These are phyloP conservation scores for Xylogone sp. DNA, from an alignment of 2,329 filamentous ascomycete genomes.

Conservation along the genomic window DNA sequence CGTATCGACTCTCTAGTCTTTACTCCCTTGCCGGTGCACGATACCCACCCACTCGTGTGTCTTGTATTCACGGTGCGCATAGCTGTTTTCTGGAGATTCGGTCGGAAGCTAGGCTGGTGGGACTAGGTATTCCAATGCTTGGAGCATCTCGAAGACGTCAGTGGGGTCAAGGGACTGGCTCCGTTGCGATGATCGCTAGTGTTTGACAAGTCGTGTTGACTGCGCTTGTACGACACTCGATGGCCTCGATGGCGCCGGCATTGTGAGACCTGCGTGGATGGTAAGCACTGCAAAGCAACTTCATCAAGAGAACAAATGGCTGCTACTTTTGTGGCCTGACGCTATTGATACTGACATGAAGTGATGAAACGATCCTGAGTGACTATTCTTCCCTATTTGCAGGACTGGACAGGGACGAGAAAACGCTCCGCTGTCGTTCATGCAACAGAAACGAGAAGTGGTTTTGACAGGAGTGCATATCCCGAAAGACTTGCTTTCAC, in stretches of 20 bases:
- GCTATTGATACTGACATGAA: neutral
- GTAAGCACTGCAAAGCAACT: neutral
- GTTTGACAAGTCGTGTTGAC: neutral
- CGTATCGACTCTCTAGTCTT: slow-evolving; percentile 12
- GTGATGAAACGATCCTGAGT: neutral
- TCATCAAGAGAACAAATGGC: neutral
- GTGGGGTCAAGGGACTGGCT: neutral
- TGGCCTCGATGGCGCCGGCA: neutral
- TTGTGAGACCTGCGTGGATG: neutral
- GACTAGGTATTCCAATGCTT: neutral
- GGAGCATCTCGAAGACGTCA: neutral
- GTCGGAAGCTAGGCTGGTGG: neutral
- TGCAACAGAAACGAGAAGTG: neutral
- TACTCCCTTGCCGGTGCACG: slow-evolving; percentile 10
- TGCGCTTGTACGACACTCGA: neutral
- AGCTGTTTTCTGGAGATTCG: neutral
- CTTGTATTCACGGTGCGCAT: neutral
- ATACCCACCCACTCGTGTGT: slow-evolving; percentile 8
- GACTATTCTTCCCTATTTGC: neutral
- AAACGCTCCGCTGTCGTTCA: neutral
- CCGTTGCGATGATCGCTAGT: neutral
- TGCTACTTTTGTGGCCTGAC: neutral
- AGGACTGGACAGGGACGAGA: neutral
- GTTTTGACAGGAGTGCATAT: neutral
- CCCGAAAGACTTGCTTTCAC: neutral